phyloP scores from a whole-genome alignment of 768 basidiomycete genomes.

The Podaxis sp. region DNA sequence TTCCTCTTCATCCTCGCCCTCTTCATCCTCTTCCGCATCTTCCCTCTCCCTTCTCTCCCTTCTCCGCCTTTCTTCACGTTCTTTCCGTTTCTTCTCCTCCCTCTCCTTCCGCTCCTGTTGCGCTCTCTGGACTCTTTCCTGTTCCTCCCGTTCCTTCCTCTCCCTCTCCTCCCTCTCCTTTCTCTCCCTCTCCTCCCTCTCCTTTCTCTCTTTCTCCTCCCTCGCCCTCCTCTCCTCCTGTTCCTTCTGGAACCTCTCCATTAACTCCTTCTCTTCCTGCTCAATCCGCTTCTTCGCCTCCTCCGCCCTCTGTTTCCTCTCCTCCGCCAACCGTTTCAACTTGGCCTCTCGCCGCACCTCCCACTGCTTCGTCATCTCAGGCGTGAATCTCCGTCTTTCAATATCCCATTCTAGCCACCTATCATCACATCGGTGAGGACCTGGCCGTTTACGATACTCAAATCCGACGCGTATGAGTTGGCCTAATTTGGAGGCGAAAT shows the following conservation, averaged over 20 bases:
- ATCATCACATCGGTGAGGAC: slow-evolving; percentile 36
- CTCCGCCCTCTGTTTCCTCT: slow-evolving; percentile 1
- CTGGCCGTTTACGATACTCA: slow-evolving; percentile 36
- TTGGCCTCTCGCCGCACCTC: slow-evolving; percentile 2
- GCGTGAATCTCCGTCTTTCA: slow-evolving; percentile 18
- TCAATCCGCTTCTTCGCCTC: not conserved
- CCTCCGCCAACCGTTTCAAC: not conserved
- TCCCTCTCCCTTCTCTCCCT: not conserved
- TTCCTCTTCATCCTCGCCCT: not conserved
- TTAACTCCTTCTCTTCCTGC: not conserved
- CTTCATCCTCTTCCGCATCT: not conserved
- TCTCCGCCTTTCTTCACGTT: not conserved
- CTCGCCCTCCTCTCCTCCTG: slow-evolving; percentile 2
- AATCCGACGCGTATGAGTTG: slow-evolving; percentile 31
- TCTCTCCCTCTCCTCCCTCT: not conserved
- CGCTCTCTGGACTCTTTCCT: not conserved
- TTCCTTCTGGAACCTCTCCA: slow-evolving; percentile 3
- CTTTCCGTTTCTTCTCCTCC: not conserved
- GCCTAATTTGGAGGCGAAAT: slow-evolving; percentile 27
- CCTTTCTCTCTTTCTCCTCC: not conserved
- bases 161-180: slow-evolving; percentile 1
- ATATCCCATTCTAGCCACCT: slow-evolving; percentile 37
- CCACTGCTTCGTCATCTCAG: slow-evolving; percentile 20
- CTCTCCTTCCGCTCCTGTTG: not conserved
- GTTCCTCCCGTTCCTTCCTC: not conserved